A percentile compares a stretch with the other conserved stretches of the same genome.
Evolutionary conservation across 2,329 filamentous ascomycete species (phyloP).

Genomic region (Botrytis hyacinthi): DNA sequence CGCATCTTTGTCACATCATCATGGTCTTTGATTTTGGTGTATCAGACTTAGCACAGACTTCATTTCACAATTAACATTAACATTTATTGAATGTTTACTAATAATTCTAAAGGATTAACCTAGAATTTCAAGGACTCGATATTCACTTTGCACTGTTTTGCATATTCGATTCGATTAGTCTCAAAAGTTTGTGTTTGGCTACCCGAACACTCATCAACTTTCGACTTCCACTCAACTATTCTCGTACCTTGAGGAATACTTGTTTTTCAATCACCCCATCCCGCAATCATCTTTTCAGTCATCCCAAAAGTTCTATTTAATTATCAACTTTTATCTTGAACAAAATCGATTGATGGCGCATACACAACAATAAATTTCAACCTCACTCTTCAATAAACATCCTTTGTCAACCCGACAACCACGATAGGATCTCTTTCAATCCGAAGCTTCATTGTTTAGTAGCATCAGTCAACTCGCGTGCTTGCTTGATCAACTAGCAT

Average conservation of each 20-base stretch:
- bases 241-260: constrained; percentile 10
- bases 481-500: constrained; percentile 10
- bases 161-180: constrained; percentile 32
- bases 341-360: constrained; percentile 34
- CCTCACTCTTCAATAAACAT: constrained; percentile 30
- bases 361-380: constrained; percentile 33
- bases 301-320: constrained; percentile 21
- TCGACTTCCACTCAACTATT: constrained; percentile 19
- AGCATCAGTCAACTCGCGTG: constrained; percentile 11
- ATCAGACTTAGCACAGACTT: constrained; percentile 27
- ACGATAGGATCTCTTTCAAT: constrained; percentile 24
- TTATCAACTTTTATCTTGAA: constrained; percentile 13
- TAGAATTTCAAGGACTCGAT: constrained; percentile 24
- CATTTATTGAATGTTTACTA: constrained; percentile 23
- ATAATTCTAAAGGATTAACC: constrained; percentile 25
- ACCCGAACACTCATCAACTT: constrained; percentile 28
- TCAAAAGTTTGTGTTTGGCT: constrained; percentile 30
- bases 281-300: constrained; percentile 16
- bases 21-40: constrained; percentile 20
- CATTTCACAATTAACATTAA: constrained; percentile 8
- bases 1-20: constrained; percentile 15
- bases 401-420: constrained; percentile 20
- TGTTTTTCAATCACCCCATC: constrained; percentile 12
- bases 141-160: constrained; percentile 26
- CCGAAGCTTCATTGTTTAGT: constrained; percentile 20